Base-by-base conservation (phyloP, 495 filamentous ascomycete genomes). In the Neurospora sp. region DNA sequence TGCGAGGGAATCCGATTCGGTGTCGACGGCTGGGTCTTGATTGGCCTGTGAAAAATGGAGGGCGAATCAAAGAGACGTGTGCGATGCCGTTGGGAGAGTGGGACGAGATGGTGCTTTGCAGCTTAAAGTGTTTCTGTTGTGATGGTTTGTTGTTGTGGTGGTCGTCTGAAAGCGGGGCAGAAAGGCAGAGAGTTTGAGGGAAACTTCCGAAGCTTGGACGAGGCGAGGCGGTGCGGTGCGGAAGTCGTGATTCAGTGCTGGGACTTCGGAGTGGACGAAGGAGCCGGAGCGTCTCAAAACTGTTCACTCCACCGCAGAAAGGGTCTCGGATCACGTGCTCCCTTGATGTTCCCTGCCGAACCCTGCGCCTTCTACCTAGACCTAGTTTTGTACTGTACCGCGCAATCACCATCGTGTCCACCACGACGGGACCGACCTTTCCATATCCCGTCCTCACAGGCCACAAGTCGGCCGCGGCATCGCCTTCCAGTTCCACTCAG, bases 171-270 rank as follows among this genome's bases (percentile, higher is more conserved):
- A 66, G 54, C 54, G 54, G 54, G 54, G 54, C 54, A 66, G 54
- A 66, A 66, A 66, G 54, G 54, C 54, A 66, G 54, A 66, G 54
- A 66, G 54, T 66, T 66, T 66, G 54, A 66, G 54, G 54, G 54
- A 66, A 66, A 66, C 54, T 66, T 66, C 54, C 54, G 27, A 66
- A 62, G 54, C 54, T 66, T 66, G 54, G 54, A 35, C 54, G 54
- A 66, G 54, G 54, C 54, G 54, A 66, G 54, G 54, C 54, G 54
- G 54, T 66, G 54, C 54, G 54, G 54, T 66, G 54, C 54, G 54
- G 54, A 66, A 66, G 54, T 66, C 54, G 54, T 66, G 54, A 62
- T 31, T 66, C 54, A 66, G 54, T 62, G 48, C 48, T 62, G 48
- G 54, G 27, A 62, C 54, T 62, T 62, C 20, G 5, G 54, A 62